phyloP scores from a whole-genome alignment of 106 monocot genomes.

The Dendrobium chrysotoxum region DNA sequence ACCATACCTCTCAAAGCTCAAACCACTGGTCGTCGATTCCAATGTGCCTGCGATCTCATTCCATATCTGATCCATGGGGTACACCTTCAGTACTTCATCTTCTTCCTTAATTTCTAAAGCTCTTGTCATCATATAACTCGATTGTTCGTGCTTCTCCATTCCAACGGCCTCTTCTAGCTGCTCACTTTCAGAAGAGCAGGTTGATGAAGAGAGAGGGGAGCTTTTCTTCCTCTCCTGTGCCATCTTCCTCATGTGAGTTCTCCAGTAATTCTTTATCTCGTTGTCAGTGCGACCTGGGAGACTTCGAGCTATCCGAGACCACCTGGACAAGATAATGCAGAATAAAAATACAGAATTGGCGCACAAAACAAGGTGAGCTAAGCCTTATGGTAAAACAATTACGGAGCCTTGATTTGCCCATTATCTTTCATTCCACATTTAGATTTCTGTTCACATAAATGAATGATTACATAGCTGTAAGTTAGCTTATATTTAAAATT shows the following conservation, averaged over 20 bases:
- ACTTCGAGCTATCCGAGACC: constrained; percentile 53
- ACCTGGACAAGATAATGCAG: constrained; percentile 16
- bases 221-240: constrained; percentile 25
- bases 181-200: background rate
- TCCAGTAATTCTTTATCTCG: constrained; percentile 77
- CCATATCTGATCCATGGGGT: constrained; percentile 53
- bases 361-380: background rate
- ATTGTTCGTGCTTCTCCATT: background rate
- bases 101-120: background rate
- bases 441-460: too few relatives aligned
- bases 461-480: too few relatives aligned
- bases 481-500: too few relatives aligned
- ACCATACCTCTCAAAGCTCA: background rate
- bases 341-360: background rate
- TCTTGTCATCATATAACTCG: background rate
- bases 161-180: background rate
- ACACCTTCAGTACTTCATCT: constrained; percentile 5
- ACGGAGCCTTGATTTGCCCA: too few relatives aligned
- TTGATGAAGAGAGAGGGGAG: background rate
- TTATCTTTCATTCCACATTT: too few relatives aligned
- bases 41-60: constrained; percentile 28
- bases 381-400: background rate
- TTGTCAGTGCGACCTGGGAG: constrained; percentile 71
- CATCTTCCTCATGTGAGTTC: constrained; percentile 56
- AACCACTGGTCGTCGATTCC: background rate